phyloP scores from a whole-genome alignment of 2,329 filamentous ascomycete genomes.

The Colletotrichum abscissum region DNA sequence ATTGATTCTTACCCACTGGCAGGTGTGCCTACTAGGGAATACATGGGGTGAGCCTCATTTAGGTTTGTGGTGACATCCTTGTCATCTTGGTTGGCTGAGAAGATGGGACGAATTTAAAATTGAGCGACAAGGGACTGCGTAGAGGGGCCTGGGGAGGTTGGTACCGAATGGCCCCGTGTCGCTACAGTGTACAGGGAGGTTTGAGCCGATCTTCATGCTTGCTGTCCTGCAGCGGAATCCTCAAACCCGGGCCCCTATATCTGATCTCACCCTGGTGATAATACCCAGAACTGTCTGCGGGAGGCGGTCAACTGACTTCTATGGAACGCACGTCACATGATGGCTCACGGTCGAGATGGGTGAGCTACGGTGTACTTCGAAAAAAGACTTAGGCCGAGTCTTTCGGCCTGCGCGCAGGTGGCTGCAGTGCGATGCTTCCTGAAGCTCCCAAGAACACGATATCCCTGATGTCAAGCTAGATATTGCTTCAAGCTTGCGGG shows the following conservation, averaged over 20 bases:
- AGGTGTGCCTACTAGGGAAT: background rate
- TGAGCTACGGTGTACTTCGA: background rate
- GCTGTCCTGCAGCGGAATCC: constrained; percentile 35
- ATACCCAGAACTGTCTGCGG: background rate
- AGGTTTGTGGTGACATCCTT: constrained; percentile 15
- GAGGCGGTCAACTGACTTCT: background rate
- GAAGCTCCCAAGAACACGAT: background rate
- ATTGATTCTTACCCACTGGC: constrained; percentile 3
- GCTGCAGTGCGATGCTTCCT: background rate
- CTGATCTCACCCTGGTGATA: constrained; percentile 33
- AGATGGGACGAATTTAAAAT: constrained; percentile 36
- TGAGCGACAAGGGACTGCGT: constrained; percentile 14
- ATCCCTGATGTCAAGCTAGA: background rate
- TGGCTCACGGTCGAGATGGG: background rate
- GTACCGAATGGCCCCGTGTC: constrained; percentile 30
- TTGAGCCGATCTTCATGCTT: constrained; percentile 36
- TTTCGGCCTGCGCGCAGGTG: background rate
- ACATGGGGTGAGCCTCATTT: constrained; percentile 20
- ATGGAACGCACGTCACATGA: background rate
- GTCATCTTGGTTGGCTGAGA: constrained; percentile 26
- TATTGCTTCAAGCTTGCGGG: background rate
- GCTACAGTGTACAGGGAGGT: constrained; percentile 13
- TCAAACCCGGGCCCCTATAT: constrained; percentile 34
- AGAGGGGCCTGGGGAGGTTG: constrained; percentile 5
- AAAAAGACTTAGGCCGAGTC: background rate